These are phyloP conservation scores for Phytophthora aleatoria DNA, from an alignment of 352 stramenopile species.

Conservation along the genomic window DNA sequence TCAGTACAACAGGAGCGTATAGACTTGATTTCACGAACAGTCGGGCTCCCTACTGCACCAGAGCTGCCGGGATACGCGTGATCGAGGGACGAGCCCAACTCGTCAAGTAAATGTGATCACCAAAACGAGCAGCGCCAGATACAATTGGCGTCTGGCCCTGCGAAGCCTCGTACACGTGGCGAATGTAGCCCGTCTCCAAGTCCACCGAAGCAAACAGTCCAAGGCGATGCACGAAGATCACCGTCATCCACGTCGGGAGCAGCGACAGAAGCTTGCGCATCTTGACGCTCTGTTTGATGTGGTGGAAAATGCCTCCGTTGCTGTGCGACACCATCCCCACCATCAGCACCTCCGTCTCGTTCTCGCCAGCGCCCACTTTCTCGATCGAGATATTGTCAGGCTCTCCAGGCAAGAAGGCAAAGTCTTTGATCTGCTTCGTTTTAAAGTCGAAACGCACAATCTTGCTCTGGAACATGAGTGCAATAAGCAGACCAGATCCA, in stretches of 20 bases:
- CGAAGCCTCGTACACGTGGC: constrained; percentile 52
- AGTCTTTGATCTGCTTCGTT: constrained; percentile 53
- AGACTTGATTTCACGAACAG: not conserved
- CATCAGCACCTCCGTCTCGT: constrained; percentile 40
- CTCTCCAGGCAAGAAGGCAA: constrained; percentile 60
- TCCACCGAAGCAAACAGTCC: constrained; percentile 55
- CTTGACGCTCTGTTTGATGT: constrained; percentile 45
- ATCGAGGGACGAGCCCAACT: constrained; percentile 51
- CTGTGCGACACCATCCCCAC: constrained; percentile 45
- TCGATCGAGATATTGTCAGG: constrained; percentile 59
- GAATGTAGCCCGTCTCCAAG: constrained; percentile 46
- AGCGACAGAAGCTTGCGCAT: constrained; percentile 64
- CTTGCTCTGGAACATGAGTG: constrained; percentile 62
- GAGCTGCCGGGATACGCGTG: constrained; percentile 48
- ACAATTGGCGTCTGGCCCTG: constrained; percentile 42
- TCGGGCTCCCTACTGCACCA: constrained; percentile 29
- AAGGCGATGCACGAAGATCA: constrained; percentile 38
- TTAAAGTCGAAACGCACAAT: constrained; percentile 54
- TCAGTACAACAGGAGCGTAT: not conserved
- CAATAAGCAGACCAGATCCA: constrained; percentile 46
- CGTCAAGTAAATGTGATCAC: constrained; percentile 60
- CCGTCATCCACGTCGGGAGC: constrained; percentile 42
- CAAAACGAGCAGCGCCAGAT: constrained; percentile 46
- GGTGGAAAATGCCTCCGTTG: constrained; percentile 37
- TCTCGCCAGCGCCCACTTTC: constrained; percentile 30